Conservation (phyloP, 148 eudicot genomes). For the Chenopodium suecicum region DNA sequence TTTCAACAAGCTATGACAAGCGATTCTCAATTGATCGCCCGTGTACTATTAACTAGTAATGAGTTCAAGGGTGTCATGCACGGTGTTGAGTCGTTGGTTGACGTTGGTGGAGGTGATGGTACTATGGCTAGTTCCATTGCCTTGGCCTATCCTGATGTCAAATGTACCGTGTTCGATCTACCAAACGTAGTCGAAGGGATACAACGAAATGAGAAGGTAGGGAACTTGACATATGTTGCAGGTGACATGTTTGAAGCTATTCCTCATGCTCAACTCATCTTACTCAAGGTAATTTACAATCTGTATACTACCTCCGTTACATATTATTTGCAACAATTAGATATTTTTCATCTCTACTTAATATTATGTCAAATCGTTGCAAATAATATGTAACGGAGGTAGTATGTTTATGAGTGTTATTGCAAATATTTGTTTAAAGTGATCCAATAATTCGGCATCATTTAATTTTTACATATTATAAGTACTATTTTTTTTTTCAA, state of each 20-base stretch:
- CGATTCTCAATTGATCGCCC: constrained; percentile 29
- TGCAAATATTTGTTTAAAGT: too few relatives aligned
- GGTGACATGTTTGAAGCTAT: constrained; percentile 43
- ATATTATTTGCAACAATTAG: too few relatives aligned
- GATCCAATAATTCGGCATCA: too few relatives aligned
- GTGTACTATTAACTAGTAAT: constrained; percentile 1
- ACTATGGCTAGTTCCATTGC: constrained; percentile 32
- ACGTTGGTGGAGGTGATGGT: constrained; percentile 44
- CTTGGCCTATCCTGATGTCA: constrained; percentile 32
- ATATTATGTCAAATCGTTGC: too few relatives aligned
- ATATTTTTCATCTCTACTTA: too few relatives aligned
- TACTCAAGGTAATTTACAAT: constrained; percentile 32
- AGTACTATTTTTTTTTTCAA: too few relatives aligned
- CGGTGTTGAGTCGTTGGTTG: constrained; percentile 36
- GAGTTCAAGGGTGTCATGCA: constrained; percentile 22
- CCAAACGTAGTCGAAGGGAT: constrained; percentile 38
- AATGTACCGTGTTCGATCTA: constrained; percentile 41
- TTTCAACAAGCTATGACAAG: constrained; percentile 40
- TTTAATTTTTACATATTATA: too few relatives aligned
- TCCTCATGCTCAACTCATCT: constrained; percentile 33
- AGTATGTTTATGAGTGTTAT: too few relatives aligned
- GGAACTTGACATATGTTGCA: constrained; percentile 31
- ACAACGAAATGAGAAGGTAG: background rate
- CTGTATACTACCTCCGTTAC: too few relatives aligned
- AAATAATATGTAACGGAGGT: too few relatives aligned